Evolutionary conservation across 1,139 yeast species (phyloP), one percentile per base, ranked within the genome.

Genomic region (Candida glucosophila): DNA sequence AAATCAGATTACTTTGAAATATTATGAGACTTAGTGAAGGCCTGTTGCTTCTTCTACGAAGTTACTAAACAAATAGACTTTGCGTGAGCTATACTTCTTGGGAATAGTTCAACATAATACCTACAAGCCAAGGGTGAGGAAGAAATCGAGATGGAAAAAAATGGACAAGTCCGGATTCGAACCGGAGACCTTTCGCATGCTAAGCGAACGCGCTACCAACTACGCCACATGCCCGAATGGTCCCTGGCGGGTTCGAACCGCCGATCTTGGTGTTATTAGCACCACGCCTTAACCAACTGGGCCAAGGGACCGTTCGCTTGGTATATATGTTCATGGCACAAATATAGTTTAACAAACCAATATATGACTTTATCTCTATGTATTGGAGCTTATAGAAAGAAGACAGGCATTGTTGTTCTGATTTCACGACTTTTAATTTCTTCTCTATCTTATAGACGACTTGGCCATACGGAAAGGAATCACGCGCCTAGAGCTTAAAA

Each of bases 231-330:
- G 74, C 76, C 76, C 74, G 28, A 49, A 46, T 74, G 81, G 76
- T 75, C 80, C 79, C 80, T 74, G 72, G 80, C 82, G 70, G 82
- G 81, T 74, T 75, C 82, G 80, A 74, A 74, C 81, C 68, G 81
- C 78, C 70, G 81, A 74, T 73, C 81, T 72, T 60, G 77, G 79
- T 77, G 79, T 73, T 62, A 77, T 77, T 77, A 77, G 85, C 83
- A 76, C 85, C 80, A 67, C 80, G 85, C 85, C 85, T 74, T 77
- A 74, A 76, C 82, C 82, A 76, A 75, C 81, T 75, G 77, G 82
- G 81, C 82, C 82, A 75, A 74, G 80, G 80, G 81, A 75, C 77
- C 78, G 11, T 10, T 17, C n/a, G n/a, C n/a, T n/a, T n/a, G n/a
- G n/a, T n/a, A n/a, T n/a, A n/a, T n/a, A n/a, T n/a, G n/a, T n/a